Evolutionary conservation across 2,329 filamentous ascomycete species (phyloP).

Genomic region (Meredithiella fracta): DNA sequence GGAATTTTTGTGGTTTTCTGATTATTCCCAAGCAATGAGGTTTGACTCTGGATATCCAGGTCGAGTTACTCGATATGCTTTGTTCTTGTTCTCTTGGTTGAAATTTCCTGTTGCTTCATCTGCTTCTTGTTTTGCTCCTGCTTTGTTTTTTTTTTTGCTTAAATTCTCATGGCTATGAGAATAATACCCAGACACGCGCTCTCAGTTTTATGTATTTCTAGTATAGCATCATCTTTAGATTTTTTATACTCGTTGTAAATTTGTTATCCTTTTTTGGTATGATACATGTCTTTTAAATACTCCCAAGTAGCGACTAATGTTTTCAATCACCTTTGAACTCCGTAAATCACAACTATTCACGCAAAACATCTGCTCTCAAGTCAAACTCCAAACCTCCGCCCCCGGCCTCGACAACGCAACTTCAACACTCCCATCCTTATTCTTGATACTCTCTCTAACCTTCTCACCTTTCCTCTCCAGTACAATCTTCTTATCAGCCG

Average conservation of each 20-base stretch:
- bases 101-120: no score
- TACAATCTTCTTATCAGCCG: slow-evolving; percentile 20
- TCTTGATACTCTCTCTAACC: slow-evolving; percentile 25
- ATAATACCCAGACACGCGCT: background rate
- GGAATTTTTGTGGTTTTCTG: background rate
- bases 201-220: background rate
- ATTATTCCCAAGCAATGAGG: background rate
- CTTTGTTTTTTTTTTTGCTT: slow-evolving; percentile 4
- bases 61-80: background rate
- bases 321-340: background rate
- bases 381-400: slow-evolving; percentile 26
- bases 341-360: background rate
- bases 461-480: slow-evolving; percentile 27
- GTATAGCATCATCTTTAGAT: slow-evolving; percentile 4
- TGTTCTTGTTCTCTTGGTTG: slow-evolving; percentile 1
- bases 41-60: background rate
- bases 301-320: background rate
- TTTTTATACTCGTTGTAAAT: slow-evolving; percentile 4
- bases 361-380: slow-evolving; percentile 18
- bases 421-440: slow-evolving; percentile 24
- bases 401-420: slow-evolving; percentile 29
- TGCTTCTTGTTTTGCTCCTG: background rate
- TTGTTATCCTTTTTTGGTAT: slow-evolving; percentile 5
- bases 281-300: background rate
- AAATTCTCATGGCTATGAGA: slow-evolving; percentile 2